Conservation (phyloP, 805 yeast genomes). For the Ogataea nakhonphanomensis region DNA sequence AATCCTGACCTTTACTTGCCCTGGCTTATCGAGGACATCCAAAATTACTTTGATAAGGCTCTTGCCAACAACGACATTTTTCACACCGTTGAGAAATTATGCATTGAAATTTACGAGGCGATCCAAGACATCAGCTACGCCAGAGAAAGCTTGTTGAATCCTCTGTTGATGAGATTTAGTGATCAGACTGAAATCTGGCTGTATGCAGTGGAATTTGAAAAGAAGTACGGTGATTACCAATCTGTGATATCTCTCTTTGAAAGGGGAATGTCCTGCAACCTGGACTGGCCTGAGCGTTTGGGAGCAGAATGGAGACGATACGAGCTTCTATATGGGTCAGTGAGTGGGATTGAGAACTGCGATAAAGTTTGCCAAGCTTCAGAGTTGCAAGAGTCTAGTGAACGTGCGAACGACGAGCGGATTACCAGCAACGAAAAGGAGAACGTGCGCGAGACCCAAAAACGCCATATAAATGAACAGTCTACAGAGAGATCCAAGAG, state of each 20-base stretch:
- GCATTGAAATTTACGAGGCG: slow-evolving; percentile 34
- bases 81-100: slow-evolving; percentile 43
- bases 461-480: slow-evolving; percentile 1
- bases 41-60: slow-evolving; percentile 27
- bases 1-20: slow-evolving; percentile 7
- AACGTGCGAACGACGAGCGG: too few relatives aligned
- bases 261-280: slow-evolving; percentile 29
- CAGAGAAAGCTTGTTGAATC: slow-evolving; percentile 3
- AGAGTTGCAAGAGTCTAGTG: background rate
- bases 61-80: slow-evolving; percentile 32
- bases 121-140: slow-evolving; percentile 32
- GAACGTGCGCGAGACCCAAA: background rate
- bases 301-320: slow-evolving; percentile 42
- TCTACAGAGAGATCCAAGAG: slow-evolving; percentile 3
- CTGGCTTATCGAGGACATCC: slow-evolving; percentile 20
- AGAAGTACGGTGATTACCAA: slow-evolving; percentile 25
- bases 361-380: background rate
- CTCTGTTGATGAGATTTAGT: slow-evolving; percentile 7
- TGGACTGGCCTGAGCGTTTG: slow-evolving; percentile 53
- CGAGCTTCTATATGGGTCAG: slow-evolving; percentile 35
- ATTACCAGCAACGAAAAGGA: too few relatives aligned
- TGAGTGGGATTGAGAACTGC: slow-evolving; percentile 7
- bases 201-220: slow-evolving; percentile 40
- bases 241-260: slow-evolving; percentile 30
- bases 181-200: slow-evolving; percentile 48